A percentile compares a stretch with the other conserved stretches of the same genome.
Evolutionary conservation across 495 filamentous ascomycete species (phyloP).

Genomic region (Penicillium roqueforti): DNA sequence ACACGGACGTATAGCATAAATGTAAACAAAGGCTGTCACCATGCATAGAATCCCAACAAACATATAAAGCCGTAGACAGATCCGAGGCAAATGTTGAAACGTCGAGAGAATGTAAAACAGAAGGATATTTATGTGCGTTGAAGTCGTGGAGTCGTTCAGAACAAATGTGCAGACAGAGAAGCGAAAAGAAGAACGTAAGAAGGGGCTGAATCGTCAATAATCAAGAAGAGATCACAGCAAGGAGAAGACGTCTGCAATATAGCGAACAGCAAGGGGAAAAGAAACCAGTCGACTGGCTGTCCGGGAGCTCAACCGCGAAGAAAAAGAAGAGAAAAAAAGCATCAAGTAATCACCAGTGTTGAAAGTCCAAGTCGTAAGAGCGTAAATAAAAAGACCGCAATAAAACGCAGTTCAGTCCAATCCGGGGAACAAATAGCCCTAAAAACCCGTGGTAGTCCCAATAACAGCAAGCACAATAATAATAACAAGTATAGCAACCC

Average conservation of each 20-base stretch:
- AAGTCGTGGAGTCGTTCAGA: constrained; percentile 36
- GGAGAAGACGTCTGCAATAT: constrained; percentile 3
- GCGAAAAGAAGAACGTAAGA: constrained; percentile 10
- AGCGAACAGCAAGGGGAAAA: not conserved
- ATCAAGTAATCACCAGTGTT: not conserved
- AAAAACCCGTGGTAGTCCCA: constrained; percentile 46
- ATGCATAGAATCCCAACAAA: constrained; percentile 2
- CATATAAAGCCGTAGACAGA: not conserved
- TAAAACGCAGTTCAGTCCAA: no score
- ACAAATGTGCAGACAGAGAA: constrained; percentile 22
- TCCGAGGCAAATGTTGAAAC: not conserved
- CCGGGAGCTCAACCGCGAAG: not conserved
- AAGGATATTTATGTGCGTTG: constrained; percentile 29
- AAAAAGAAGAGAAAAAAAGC: constrained; percentile 7
- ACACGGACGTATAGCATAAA: not conserved
- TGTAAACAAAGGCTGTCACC: constrained; percentile 4
- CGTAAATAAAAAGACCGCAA: constrained; percentile 5
- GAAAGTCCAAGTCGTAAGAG: constrained; percentile 16
- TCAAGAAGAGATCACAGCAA: not conserved
- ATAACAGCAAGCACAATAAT: constrained; percentile 61
- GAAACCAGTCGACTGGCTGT: not conserved
- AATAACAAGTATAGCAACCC: constrained; percentile 69
- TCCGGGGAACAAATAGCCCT: constrained; percentile 1
- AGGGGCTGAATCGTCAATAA: not conserved
- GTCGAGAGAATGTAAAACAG: constrained; percentile 5